Conservation (phyloP, 2,329 filamentous ascomycete genomes). For the Talaromyces sp. region DNA sequence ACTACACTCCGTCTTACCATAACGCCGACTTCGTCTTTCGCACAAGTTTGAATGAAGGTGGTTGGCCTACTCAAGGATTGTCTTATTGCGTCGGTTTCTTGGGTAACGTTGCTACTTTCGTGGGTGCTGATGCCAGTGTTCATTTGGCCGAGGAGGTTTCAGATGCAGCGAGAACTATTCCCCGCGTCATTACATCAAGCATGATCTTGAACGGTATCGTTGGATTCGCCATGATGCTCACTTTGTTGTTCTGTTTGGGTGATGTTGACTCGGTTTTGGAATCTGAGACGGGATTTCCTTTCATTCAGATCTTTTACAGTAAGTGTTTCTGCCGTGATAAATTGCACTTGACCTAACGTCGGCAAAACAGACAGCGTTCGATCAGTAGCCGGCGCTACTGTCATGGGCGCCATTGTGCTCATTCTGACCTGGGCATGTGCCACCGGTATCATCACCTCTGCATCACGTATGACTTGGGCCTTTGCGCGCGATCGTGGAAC, state of each 20-base stretch:
- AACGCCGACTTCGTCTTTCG: conserved; percentile 40
- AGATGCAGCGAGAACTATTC: conserved; percentile 50
- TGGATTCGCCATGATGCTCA: conserved; percentile 54
- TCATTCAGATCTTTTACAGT: conserved; percentile 55
- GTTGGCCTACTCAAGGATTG: conserved; percentile 38
- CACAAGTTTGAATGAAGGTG: conserved; percentile 40
- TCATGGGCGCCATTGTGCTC: conserved; percentile 26
- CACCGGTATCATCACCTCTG: conserved; percentile 25
- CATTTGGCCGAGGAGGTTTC: conserved; percentile 42
- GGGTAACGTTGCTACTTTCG: conserved; percentile 39
- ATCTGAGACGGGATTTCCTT: conserved; percentile 52
- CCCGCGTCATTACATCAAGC: conserved; percentile 49
- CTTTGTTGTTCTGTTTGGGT: conserved; percentile 53
- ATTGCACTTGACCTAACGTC: not conserved
- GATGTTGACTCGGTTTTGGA: conserved; percentile 46
- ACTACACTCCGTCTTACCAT: conserved; percentile 35
- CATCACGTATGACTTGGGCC: conserved; percentile 51
- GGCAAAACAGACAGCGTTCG: conserved; percentile 22
- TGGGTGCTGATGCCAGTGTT: conserved; percentile 35
- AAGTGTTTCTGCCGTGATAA: conserved; percentile 29
- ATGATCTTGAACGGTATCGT: conserved; percentile 51
- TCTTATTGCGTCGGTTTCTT: conserved; percentile 41
- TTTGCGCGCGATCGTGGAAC: conserved; percentile 46
- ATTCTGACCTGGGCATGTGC: conserved; percentile 27
- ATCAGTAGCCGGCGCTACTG: conserved; percentile 24